Evolutionary conservation across 2,329 filamentous ascomycete genomes (phyloP).

Genomic region (Pseudogymnoascus sp.): DNA sequence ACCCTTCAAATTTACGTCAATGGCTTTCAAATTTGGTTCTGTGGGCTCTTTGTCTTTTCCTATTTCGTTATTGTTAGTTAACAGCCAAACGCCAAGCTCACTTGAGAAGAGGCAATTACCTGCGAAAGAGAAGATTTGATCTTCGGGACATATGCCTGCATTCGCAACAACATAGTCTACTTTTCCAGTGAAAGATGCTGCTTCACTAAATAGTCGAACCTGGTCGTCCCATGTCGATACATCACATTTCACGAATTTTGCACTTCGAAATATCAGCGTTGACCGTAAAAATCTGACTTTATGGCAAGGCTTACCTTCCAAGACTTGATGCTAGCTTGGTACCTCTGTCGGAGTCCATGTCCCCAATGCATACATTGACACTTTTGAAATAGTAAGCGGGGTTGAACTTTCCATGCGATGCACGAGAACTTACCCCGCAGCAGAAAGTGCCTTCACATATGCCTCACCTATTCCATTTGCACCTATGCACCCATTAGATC

Average conservation of each 20-base stretch:
- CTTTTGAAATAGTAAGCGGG: background rate
- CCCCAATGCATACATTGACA: conserved; percentile 21
- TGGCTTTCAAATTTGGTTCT: conserved; percentile 24
- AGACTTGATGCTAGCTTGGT: conserved; percentile 16
- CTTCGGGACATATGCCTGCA: conserved; percentile 27
- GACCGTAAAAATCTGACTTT: background rate
- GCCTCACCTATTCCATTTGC: conserved; percentile 29
- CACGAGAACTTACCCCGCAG: conserved; percentile 19
- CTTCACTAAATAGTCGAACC: conserved; percentile 25
- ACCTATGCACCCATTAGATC: conserved; percentile 17
- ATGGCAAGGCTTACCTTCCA: background rate
- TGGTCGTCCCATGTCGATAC: conserved; percentile 29
- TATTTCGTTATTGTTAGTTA: conserved; percentile 9
- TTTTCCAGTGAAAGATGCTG: conserved; percentile 23
- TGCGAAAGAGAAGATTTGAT: conserved; percentile 20
- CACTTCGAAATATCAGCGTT: conserved; percentile 9
- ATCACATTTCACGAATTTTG: conserved; percentile 29
- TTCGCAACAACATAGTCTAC: conserved; percentile 30
- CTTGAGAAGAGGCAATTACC: conserved; percentile 16
- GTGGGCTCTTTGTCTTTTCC: conserved; percentile 20
- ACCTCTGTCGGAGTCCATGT: conserved; percentile 20
- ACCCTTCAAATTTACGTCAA: conserved; percentile 29
- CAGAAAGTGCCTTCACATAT: conserved; percentile 26
- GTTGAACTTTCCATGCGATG: background rate
- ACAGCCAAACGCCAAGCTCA: conserved; percentile 13